A percentile compares a stretch with the other conserved stretches of the same genome.
phyloP scores from a whole-genome alignment of 164 flowering plant genomes.

The Stephania cephalantha region DNA sequence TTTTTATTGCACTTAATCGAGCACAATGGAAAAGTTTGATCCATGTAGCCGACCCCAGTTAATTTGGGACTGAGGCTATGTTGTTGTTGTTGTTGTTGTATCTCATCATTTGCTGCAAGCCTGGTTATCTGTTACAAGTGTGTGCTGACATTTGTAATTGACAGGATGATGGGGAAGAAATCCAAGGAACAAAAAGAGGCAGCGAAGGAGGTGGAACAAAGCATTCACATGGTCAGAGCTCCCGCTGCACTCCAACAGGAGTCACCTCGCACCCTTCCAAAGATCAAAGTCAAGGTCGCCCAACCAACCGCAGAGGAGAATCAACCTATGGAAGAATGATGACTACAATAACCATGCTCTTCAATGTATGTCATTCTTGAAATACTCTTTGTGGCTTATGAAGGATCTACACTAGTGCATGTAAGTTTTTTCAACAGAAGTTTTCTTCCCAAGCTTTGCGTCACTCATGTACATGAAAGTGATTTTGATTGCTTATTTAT shows the following conservation, averaged over 20 bases:
- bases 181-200: slow-evolving; percentile 17
- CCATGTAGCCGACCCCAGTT: no score
- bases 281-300: slow-evolving; percentile 19
- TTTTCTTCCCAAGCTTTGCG: neutral
- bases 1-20: no score
- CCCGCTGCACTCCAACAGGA: slow-evolving; percentile 36
- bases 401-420: neutral
- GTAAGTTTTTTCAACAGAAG: neutral
- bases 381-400: neutral
- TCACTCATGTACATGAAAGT: neutral
- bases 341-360: neutral
- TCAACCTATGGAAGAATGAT: slow-evolving; percentile 57
- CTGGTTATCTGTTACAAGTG: neutral
- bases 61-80: no score
- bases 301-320: slow-evolving; percentile 31
- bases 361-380: neutral
- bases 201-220: slow-evolving; percentile 48
- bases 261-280: slow-evolving; percentile 39
- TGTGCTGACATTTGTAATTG: neutral
- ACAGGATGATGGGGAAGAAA: slow-evolving; percentile 24
- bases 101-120: neutral
- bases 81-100: no score
- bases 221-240: slow-evolving; percentile 50
- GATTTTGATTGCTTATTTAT: neutral
- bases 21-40: no score